Evolutionary conservation across 192 early-diverging fungal species (phyloP).

Genomic region (Lobosporangium transversale): DNA sequence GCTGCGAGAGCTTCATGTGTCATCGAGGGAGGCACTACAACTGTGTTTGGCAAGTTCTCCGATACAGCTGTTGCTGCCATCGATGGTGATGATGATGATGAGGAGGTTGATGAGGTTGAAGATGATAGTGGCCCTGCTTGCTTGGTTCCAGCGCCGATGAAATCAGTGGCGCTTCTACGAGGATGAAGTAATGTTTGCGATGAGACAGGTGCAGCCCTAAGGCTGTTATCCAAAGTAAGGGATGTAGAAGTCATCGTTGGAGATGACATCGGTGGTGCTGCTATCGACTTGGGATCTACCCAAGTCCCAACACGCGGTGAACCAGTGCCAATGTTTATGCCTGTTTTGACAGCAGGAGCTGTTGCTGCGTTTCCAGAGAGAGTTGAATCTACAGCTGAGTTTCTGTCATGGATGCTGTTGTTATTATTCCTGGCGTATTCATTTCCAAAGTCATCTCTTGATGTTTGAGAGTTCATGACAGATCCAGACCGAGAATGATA

Average conservation of each 20-base stretch:
- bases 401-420: not conserved
- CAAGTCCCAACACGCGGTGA: conserved; percentile 25
- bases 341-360: not conserved
- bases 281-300: conserved; percentile 28
- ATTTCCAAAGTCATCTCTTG: conserved; percentile 1
- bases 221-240: conserved; percentile 21
- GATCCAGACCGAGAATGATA: not conserved
- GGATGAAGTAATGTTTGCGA: not conserved
- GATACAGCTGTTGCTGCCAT: conserved; percentile 8
- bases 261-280: conserved; percentile 25
- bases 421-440: not conserved
- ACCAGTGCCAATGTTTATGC: not conserved
- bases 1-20: conserved; percentile 48
- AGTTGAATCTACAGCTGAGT: conserved; percentile 26
- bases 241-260: conserved; percentile 21
- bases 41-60: conserved; percentile 19
- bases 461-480: conserved; percentile 3
- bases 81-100: not conserved
- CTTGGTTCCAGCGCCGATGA: too few species aligned
- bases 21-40: conserved; percentile 27
- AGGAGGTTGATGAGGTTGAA: not conserved
- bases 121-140: not conserved
- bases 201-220: conserved; percentile 6
- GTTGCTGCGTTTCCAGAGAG: conserved; percentile 1
- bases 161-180: not conserved